phyloP scores from a whole-genome alignment of 371 early-diverging fungal genomes.

The Mucor indicus region DNA sequence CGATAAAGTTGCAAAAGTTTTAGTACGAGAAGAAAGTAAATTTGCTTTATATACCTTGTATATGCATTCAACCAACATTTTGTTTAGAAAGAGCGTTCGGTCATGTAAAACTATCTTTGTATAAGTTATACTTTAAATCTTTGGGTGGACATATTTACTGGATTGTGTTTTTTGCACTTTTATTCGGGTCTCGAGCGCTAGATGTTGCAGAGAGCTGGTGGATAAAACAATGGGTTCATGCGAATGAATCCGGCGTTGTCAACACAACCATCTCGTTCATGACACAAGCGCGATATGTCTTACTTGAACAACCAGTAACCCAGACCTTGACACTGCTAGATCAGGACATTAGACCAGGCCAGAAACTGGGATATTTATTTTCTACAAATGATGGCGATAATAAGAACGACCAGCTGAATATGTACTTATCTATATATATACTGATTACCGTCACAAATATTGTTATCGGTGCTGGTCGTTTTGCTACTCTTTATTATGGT shows the following conservation, averaged over 20 bases:
- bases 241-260: conserved; percentile 21
- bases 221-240: conserved; percentile 46
- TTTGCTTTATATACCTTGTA: background rate
- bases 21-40: conserved; percentile 21
- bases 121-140: conserved; percentile 33
- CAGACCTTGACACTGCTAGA: background rate
- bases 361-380: background rate
- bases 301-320: no score
- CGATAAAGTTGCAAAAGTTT: conserved; percentile 1
- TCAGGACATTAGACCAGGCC: background rate
- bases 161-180: conserved; percentile 25
- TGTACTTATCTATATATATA: conserved; percentile 38
- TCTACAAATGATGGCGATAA: background rate
- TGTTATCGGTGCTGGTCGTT: conserved; percentile 24
- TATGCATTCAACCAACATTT: background rate
- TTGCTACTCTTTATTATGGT: conserved; percentile 38
- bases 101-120: conserved; percentile 38
- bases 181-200: conserved; percentile 27
- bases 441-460: conserved; percentile 32
- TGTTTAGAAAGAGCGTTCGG: conserved; percentile 36
- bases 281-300: background rate
- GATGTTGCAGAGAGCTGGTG: conserved; percentile 42
- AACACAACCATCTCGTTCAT: background rate
- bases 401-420: background rate
- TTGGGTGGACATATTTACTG: conserved; percentile 41